Evolutionary conservation across 75 land plant genomes (phyloP).

Genomic region (Picea sitchensis): DNA sequence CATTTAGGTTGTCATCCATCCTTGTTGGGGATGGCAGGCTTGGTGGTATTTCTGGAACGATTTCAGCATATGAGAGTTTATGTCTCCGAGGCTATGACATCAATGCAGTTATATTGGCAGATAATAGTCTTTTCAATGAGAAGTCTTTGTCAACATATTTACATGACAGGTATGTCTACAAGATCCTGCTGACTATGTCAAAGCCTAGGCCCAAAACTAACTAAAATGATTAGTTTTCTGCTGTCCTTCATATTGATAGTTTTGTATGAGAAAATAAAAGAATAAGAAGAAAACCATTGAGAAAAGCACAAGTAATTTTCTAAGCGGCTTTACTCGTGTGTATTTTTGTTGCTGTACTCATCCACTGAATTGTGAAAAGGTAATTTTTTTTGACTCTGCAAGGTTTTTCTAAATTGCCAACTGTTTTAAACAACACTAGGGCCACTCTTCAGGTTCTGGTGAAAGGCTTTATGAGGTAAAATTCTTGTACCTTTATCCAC

Average conservation of each 20-base stretch:
- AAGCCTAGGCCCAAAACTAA: background rate
- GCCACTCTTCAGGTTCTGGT: background rate
- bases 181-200: slow-evolving; percentile 1
- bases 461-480: background rate
- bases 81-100: slow-evolving; percentile 85
- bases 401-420: background rate
- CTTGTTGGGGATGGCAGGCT: slow-evolving; percentile 94
- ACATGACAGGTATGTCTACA: slow-evolving; percentile 49
- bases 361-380: background rate
- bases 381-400: background rate
- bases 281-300: too few relatives aligned
- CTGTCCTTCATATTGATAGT: background rate
- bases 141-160: slow-evolving; percentile 50
- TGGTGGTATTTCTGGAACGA: slow-evolving; percentile 91
- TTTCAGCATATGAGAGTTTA: slow-evolving; percentile 86
- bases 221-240: background rate
- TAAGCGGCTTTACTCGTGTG: background rate
- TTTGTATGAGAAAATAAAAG: too few relatives aligned
- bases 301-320: background rate
- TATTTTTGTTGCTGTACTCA: background rate
- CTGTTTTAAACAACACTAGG: background rate
- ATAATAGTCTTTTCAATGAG: slow-evolving; percentile 78
- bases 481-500: background rate
- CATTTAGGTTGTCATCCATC: slow-evolving; percentile 78
- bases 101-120: slow-evolving; percentile 66